Evolutionary conservation across 176 grass and related monocot genomes (phyloP), one percentile per base, ranked within the genome.

Genomic region (Avena insularis): DNA sequence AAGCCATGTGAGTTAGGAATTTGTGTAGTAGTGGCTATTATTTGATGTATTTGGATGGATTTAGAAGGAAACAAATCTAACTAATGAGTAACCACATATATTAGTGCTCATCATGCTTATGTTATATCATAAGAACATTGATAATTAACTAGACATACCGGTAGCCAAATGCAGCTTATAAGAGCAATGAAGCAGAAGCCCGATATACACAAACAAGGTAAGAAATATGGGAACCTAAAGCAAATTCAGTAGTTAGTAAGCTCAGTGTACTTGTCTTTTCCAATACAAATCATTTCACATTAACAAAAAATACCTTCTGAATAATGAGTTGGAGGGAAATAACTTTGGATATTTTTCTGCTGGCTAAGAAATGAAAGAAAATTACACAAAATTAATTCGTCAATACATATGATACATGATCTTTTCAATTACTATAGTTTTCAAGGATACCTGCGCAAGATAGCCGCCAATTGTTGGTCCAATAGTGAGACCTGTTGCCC

Each of bases 211-310:
- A 94, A 56, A 61, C 89, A 94, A 31, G 95, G 92, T 61, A 97
- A 83, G 48, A 94, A 91, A 80, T 97, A 94, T 5, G 95, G 95
- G 8, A 97, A 97, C 92, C 95, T 97, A 61, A 20, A 87, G 50
- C 38, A 68, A 27, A 64, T 29, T 6, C 53, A 71, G 3, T 33
- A 89, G 35, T 60, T 59, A 83, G 20, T 65, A 69, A 64, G 33
- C 35, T 29, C 8, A 35, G 35, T 49, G 8, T 2, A 51, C 4
- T 2, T 0, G 23, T 71, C 58, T 46, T 54, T 81, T 59, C 6
- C 43, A 82, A 12, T 2, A 55, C 35, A 87, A 55, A 62, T 56
- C 21, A 45, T 13, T 80, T n/a, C 15, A 50, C 4, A n/a, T 4
- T 31, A 71, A 65, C 2, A 57, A 4, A 14, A 3, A 53, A 55